Conservation (phyloP, 2,329 filamentous ascomycete species). For the Monosporascus sp. region DNA sequence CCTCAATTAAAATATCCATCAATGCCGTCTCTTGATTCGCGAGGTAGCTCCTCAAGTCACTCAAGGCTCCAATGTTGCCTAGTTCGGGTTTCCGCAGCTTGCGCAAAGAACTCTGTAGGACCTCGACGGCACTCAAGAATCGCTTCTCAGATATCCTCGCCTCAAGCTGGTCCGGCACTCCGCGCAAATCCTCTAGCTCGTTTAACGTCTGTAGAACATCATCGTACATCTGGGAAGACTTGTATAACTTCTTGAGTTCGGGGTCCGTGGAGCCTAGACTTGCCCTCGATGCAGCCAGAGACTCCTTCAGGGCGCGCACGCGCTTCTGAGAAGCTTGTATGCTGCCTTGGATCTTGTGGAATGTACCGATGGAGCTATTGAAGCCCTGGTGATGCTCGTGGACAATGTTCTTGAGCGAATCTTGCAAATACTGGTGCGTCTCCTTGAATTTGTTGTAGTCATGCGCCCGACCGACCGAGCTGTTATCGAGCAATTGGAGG, state of each 20-base stretch:
- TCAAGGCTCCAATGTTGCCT: slow-evolving; percentile 83
- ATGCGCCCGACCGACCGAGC: slow-evolving; percentile 85
- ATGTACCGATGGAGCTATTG: slow-evolving; percentile 97
- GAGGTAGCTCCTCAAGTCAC: slow-evolving; percentile 80
- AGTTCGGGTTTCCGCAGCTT: slow-evolving; percentile 82
- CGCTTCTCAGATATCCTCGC: slow-evolving; percentile 93
- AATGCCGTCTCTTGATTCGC: slow-evolving; percentile 87
- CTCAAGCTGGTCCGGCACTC: slow-evolving; percentile 87
- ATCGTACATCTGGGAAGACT: slow-evolving; percentile 84
- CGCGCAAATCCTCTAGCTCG: slow-evolving; percentile 81
- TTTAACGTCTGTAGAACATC: slow-evolving; percentile 77
- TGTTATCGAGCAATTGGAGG: slow-evolving; percentile 89
- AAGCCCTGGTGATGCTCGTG: slow-evolving; percentile 99
- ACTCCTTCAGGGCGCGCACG: slow-evolving; percentile 76
- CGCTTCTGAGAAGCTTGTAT: slow-evolving; percentile 84
- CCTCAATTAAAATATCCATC: slow-evolving; percentile 94
- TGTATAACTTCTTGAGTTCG: slow-evolving; percentile 84
- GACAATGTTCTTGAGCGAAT: slow-evolving; percentile 87
- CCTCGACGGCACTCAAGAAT: slow-evolving; percentile 87
- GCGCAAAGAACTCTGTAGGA: slow-evolving; percentile 79
- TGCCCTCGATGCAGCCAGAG: slow-evolving; percentile 72
- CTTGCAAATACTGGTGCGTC: slow-evolving; percentile 84
- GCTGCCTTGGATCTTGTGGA: slow-evolving; percentile 95
- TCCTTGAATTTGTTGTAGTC: slow-evolving; percentile 80
- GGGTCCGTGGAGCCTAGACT: slow-evolving; percentile 82